Conservation (phyloP, 192 early-diverging fungal genomes). For the Coemansia sp. region DNA sequence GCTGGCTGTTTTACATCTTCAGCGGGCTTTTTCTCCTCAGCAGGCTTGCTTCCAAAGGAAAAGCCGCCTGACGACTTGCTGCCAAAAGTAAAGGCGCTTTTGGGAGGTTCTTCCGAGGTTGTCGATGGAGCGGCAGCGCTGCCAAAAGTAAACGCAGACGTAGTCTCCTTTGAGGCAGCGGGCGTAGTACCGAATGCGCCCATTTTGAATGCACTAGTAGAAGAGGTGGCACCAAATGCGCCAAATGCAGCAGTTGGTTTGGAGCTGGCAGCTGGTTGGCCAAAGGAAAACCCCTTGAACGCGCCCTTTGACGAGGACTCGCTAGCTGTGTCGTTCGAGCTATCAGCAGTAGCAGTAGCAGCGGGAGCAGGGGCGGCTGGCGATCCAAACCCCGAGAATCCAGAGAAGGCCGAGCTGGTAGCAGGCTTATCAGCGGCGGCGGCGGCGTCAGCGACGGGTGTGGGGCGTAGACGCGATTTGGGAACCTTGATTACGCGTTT, state of each 20-base stretch:
- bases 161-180: not conserved
- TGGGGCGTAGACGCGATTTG: conserved; percentile 41
- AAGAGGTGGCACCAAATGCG: conserved; percentile 4
- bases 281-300: conserved; percentile 47
- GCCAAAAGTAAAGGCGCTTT: not conserved
- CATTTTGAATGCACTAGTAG: not conserved
- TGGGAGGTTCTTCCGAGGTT: not conserved
- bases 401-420: conserved; percentile 16
- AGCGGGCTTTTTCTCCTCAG: conserved; percentile 3
- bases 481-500: conserved; percentile 46
- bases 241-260: conserved; percentile 14
- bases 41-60: conserved; percentile 8
- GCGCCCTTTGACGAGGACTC: conserved; percentile 11
- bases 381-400: conserved; percentile 36
- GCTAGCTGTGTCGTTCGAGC: not conserved
- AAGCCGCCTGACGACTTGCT: not conserved
- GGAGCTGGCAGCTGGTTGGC: conserved; percentile 10
- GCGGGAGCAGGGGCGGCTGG: not conserved
- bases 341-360: not conserved
- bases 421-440: not conserved
- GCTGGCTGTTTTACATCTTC: conserved; percentile 1
- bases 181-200: not conserved
- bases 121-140: not conserved
- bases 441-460: not conserved
- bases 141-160: conserved; percentile 2